Base-by-base conservation (phyloP, 352 stramenopile genomes). In the Phytophthora parvispora region DNA sequence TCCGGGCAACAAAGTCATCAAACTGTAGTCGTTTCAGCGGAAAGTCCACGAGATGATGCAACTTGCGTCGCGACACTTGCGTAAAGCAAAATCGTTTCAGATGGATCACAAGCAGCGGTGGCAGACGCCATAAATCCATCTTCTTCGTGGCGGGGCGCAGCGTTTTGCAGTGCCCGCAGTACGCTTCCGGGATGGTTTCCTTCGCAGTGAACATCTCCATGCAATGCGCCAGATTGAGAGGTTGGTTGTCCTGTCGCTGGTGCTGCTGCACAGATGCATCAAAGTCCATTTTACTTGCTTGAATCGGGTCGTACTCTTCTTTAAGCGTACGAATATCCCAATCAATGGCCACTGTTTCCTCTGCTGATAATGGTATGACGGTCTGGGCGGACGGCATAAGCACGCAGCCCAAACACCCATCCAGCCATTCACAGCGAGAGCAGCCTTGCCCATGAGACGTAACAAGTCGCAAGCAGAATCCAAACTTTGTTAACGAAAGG, bases 41-140 rank as follows among this genome's bases (percentile, higher is more conserved):
- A 67, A 99, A 99, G 34, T 98, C 84, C 32, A 99, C 97, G 9
- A 98, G 84, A 62, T 99, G 96, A 32, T 98, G 92, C 59, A 99
- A 78, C 79, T 99, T 99, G 64, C 96, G 82, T 24, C 93, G 83
- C 12, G 84, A 91, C 24, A 88, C 82, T 68, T 97, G 85, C n/a
- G 97, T 99, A 60, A 97, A 99, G 68, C 99, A 98, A 72, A 99
- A 99, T 16, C 98, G 93, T 75, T 99, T 99, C n/a, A 99, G 83
- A 45, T 99, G 98, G 60, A 99, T 99, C n/a, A 99, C 98, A 5
- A 99, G 81, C 47, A 99, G 74, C 0, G 97, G 97, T 32, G 98
- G 98, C 42, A 99, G 75, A 24, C 97, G 89, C 97, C 97, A 99
- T 1, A 99, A 74, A 67, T 99, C 96, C 88, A 99, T 98, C 34